Base-by-base conservation (phyloP, 768 basidiomycete species). In the Tylopilus subfusipes region DNA sequence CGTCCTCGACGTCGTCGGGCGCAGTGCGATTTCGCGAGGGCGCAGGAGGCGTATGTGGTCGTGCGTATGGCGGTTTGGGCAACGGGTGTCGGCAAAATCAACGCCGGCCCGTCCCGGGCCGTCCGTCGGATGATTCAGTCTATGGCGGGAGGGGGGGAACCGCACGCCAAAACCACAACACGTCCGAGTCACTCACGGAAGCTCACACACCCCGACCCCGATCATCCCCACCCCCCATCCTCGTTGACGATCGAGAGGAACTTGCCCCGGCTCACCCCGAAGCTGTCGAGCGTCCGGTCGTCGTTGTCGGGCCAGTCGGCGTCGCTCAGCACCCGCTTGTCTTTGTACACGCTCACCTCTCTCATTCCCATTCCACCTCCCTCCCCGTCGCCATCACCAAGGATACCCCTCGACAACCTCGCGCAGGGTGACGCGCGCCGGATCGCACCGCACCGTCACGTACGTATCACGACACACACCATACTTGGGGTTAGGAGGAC, bases 231-330 rank as follows among this genome's bases (percentile, higher is more conserved):
- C 54, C 84, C 85, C 6, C 82, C 89, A 29, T 95, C 91, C 63
- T 97, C 94, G 68, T 98, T 94, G 5, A 85, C 85, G 31, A 98
- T 87, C 5, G 85, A 84, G 64, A 98, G 65, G 73, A 97, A 96
- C 73, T 86, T 94, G 39, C 95, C 93, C 51, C 86, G 73, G 0
- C 80, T 82, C 30, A 96, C 83, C 44, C 82, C 88, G 51, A 98
- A 64, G 60, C 90, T 90, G 59, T 84, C 88, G 60, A 99, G 68
- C 44, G 91, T 93, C 56, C 87, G 79, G 2, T 81, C 86, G 56
- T 82, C 67, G 63, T 98, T 98, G 63, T 98, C 95, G 43, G 92
- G 88, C 79, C 89, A 96, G 65, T 98, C 96, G 8, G 93, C 92
- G 64, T 98, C 97, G 58, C 84, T 88, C 52, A 99, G 72, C 42